Evolutionary conservation across 2,329 filamentous ascomycete species (phyloP), one percentile per base, ranked within the genome.

Genomic region (Colletotrichum sojae): DNA sequence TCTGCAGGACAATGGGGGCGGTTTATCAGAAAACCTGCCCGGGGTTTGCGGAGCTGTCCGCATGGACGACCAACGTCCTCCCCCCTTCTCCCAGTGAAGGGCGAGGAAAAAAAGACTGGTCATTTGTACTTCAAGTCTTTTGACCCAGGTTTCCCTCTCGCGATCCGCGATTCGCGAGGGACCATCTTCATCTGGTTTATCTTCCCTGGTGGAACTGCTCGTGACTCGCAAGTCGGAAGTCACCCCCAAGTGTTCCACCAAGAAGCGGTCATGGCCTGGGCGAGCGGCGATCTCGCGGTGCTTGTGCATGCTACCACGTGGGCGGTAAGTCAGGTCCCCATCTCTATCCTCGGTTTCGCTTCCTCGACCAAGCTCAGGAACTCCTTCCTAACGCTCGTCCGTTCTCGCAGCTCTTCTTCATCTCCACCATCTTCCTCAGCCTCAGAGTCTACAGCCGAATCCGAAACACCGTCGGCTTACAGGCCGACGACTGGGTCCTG

Each of bases 401-500:
- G 27, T 39, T 8, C 12, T 31, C 8, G 6, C 18, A 60, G 57
- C 27, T 60, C 12, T 49, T 60, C 18, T 22, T 51, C 8, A 15
- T 51, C 9, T 16, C 57, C 6, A 51, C 57, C 12, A 6, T 60
- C 27, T 71, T 72, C 48, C 43, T 75, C 8, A 53, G 53, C 18
- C 68, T 74, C 5, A 63, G 74, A 43, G 49, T 75, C 3, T 75
- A 72, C 18, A 73, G 71, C 63, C 71, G 72, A 16, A 18, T 70
- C 5, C 71, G 73, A 43, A 60, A 51, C 2, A 4, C 45, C 8
- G 66, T 75, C 1, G 62, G 69, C 9, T 39, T 80, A 8, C 78
- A 77, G 76, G 76, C 75, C 74, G 56, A 59, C n/a, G 78, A 79
- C 59, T 72, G 75, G 57, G 64, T 78, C 25, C 72, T 79, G 22